Conservation (phyloP, 345 rosid species). For the rapeseed (Brassica napus) region Da-Ae NC_063442.1:43109001-43109500, state of each 20-base stretch:
- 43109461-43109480: conserved; percentile 35
- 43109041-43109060: conserved; percentile 33
- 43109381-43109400: conserved; percentile 27
- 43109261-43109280: conserved; percentile 44
- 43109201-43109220: conserved; percentile 30
- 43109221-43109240: conserved; percentile 30
- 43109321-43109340: conserved; percentile 36
- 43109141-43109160: conserved; percentile 35
- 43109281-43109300: conserved; percentile 38
- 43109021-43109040: conserved; percentile 25
- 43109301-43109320: conserved; percentile 34
- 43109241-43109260: conserved; percentile 34
- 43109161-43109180: conserved; percentile 41
- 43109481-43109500: conserved; percentile 34
- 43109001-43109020: conserved; percentile 9
- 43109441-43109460: conserved; percentile 35
- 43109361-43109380: conserved; percentile 24
- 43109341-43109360: conserved; percentile 21
- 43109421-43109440: conserved; percentile 33
- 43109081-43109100: conserved; percentile 32
- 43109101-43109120: conserved; percentile 37
- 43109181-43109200: conserved; percentile 32
- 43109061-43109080: conserved; percentile 36
- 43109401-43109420: conserved; percentile 37
- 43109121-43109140: conserved; percentile 32